These are phyloP conservation scores for Backusella psychrophila DNA, from an alignment of 192 early-diverging fungal genomes.

Conservation along the genomic window DNA sequence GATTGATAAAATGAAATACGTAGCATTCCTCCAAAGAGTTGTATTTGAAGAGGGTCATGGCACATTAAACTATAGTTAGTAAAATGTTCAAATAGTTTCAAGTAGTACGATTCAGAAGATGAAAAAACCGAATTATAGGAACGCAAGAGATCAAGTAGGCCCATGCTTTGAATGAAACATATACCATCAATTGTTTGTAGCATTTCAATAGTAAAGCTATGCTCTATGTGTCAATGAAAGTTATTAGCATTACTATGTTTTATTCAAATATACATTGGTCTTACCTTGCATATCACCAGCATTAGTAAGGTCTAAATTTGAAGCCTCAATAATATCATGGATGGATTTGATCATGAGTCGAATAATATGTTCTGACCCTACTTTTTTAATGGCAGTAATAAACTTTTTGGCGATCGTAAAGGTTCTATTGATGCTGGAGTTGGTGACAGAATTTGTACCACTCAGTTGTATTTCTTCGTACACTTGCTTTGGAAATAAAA, in stretches of 20 bases:
- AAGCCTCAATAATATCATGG: not conserved
- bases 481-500: constrained; percentile 7
- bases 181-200: constrained; percentile 5
- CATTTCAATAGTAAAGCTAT: not conserved
- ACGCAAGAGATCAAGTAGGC: not conserved
- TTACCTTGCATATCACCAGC: not conserved
- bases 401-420: constrained; percentile 7
- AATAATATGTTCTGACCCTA: not conserved
- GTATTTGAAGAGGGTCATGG: not conserved
- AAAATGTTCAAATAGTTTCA: constrained; percentile 3
- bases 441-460: not conserved
- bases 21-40: constrained; percentile 2
- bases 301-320: not conserved
- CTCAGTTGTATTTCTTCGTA: not conserved
- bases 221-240: not conserved
- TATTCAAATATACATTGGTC: not conserved
- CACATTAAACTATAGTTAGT: not conserved
- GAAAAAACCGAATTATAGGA: not conserved
- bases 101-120: not conserved
- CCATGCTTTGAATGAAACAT: not conserved
- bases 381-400: not conserved
- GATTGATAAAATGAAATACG: constrained; percentile 6
- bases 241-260: not conserved
- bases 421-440: not conserved
- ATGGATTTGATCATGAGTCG: not conserved